Evolutionary conservation across 345 rosid genomes (phyloP).

Genomic region (Euclidium syriacum): DNA sequence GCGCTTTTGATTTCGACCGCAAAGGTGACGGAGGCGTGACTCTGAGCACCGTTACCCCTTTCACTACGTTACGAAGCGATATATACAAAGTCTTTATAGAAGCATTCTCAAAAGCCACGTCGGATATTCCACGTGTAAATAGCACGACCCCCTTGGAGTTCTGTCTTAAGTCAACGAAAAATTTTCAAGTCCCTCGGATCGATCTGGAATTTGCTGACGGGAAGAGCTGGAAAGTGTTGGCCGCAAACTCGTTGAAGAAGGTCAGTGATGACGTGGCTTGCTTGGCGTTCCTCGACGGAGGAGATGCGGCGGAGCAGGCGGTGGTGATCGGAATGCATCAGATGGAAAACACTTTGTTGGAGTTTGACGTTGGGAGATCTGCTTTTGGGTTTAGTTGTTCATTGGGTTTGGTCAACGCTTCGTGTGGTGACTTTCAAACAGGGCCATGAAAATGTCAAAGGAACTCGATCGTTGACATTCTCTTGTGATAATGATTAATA

Average conservation of each 20-base stretch:
- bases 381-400: constrained; percentile 36
- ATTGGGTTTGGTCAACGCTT: constrained; percentile 23
- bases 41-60: constrained; percentile 27
- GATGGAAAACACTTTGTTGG: constrained; percentile 34
- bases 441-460: background rate
- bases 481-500: background rate
- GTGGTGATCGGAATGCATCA: constrained; percentile 34
- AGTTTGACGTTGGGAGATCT: constrained; percentile 25
- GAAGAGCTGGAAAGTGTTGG: constrained; percentile 28
- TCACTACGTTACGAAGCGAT: constrained; percentile 30
- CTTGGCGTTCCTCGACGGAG: constrained; percentile 37
- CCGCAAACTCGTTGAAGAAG: constrained; percentile 37
- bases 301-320: constrained; percentile 22
- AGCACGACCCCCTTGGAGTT: constrained; percentile 30
- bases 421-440: constrained; percentile 26
- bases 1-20: constrained; percentile 20
- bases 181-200: constrained; percentile 27
- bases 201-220: constrained; percentile 28
- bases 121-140: constrained; percentile 24
- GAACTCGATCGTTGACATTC: background rate
- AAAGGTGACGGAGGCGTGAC: constrained; percentile 33
- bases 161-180: constrained; percentile 21
- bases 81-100: constrained; percentile 22
- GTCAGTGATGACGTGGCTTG: constrained; percentile 32
- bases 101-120: constrained; percentile 27